Percentiles rank a stretch among this genome's conserved stretches.
phyloP scores from a whole-genome alignment of 257 asterid species.

The Penstemon barbatus region DNA sequence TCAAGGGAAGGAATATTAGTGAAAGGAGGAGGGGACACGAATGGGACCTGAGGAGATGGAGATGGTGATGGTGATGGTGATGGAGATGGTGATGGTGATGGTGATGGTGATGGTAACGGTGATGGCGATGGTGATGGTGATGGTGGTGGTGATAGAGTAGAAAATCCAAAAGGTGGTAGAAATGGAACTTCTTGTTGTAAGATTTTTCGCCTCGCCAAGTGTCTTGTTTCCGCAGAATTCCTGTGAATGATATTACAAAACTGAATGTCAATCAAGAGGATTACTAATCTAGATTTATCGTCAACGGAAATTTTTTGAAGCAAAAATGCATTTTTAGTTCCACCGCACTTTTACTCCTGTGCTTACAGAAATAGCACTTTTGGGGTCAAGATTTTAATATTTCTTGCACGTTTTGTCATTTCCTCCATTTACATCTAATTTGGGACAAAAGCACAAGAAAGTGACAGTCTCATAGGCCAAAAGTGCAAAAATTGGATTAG shows the following conservation, averaged over 20 bases:
- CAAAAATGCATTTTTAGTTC: background rate
- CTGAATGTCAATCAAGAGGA: background rate
- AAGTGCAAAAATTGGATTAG: background rate
- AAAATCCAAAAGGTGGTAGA: slow-evolving; percentile 10
- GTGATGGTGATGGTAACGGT: slow-evolving; percentile 28
- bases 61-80: slow-evolving; percentile 37
- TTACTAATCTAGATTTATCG: background rate
- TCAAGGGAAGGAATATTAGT: slow-evolving; percentile 30
- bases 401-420: background rate
- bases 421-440: background rate
- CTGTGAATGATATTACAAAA: slow-evolving; percentile 38
- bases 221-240: slow-evolving; percentile 29
- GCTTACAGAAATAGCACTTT: no score
- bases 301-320: background rate
- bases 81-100: slow-evolving; percentile 17
- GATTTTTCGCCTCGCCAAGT: slow-evolving; percentile 43
- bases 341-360: background rate
- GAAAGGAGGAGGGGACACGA: slow-evolving; percentile 34
- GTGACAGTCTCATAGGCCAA: background rate
- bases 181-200: slow-evolving; percentile 28
- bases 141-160: slow-evolving; percentile 2
- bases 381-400: no score
- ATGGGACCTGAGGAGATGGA: slow-evolving; percentile 7
- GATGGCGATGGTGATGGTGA: background rate
- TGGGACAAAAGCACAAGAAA: background rate